Conservation (phyloP, 257 asterid species). For the Salvia splendens region DNA sequence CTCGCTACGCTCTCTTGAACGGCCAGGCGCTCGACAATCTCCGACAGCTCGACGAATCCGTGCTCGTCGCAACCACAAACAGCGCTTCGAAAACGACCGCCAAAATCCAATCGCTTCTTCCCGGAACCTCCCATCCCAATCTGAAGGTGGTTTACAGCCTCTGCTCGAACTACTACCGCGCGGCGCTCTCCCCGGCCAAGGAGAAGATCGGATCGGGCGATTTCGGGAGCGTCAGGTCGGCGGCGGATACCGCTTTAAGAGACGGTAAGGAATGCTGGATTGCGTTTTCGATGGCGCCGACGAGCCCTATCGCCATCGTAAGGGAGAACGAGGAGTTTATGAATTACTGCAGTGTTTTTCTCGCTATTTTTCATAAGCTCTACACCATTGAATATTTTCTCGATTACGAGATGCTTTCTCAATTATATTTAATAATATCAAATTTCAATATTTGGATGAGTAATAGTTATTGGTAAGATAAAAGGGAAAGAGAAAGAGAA, state of each 20-base stretch:
- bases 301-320: conserved; percentile 20
- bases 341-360: conserved; percentile 15
- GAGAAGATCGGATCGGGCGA: conserved; percentile 5
- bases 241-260: neutral
- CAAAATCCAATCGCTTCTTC: conserved; percentile 20
- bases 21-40: conserved; percentile 3
- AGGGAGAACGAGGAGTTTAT: conserved; percentile 24
- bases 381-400: too few species aligned
- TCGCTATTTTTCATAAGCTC: neutral
- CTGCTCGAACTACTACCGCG: conserved; percentile 32
- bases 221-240: neutral
- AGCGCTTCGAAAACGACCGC: conserved; percentile 8
- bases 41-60: conserved; percentile 1
- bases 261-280: conserved; percentile 27
- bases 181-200: conserved; percentile 19
- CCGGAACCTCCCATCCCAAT: conserved; percentile 24
- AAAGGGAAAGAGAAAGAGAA: too few species aligned
- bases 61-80: conserved; percentile 8
- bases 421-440: too few species aligned
- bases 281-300: conserved; percentile 21
- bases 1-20: conserved; percentile 8
- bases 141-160: conserved; percentile 24
- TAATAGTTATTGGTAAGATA: too few species aligned
- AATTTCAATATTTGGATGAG: too few species aligned
- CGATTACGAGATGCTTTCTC: too few species aligned